phyloP scores from a whole-genome alignment of 2,329 filamentous ascomycete genomes.

The Microdochium trichocladiopsis region DNA sequence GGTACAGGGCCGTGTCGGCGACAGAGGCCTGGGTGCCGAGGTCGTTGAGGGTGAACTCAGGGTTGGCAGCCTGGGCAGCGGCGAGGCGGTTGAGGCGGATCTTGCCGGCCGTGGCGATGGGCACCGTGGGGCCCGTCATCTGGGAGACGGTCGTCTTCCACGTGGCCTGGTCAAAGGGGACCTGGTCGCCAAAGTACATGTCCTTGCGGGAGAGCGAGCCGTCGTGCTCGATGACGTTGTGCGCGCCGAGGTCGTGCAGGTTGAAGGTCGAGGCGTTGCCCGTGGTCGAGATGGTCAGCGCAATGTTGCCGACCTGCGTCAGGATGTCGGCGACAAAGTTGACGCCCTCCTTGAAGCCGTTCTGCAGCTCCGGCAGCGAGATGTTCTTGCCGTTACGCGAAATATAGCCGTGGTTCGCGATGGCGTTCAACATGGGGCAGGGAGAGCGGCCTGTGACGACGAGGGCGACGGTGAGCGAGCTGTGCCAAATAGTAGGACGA shows the following conservation, averaged over 20 bases:
- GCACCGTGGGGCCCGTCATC: constrained; percentile 13
- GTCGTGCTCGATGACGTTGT: constrained; percentile 24
- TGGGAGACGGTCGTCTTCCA: constrained; percentile 13
- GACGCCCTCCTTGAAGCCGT: background rate
- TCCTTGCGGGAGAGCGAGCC: constrained; percentile 22
- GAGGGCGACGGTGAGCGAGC: background rate
- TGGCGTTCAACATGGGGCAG: background rate
- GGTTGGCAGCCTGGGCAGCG: constrained; percentile 15
- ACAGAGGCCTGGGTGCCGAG: background rate
- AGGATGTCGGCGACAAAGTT: background rate
- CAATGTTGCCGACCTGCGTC: background rate
- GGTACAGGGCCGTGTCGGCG: background rate
- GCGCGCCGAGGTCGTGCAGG: background rate
- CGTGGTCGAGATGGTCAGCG: background rate
- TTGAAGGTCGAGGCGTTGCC: background rate
- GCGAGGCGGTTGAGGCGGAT: constrained; percentile 16
- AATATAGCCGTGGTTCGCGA: background rate
- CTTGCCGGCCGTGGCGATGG: constrained; percentile 18
- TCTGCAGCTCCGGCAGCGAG: background rate
- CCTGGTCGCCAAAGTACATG: constrained; percentile 18
- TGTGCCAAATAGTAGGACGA: background rate
- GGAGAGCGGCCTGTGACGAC: background rate
- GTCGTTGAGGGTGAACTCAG: constrained; percentile 12
- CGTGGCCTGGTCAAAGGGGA: constrained; percentile 17
- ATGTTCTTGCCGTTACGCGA: background rate